Evolutionary conservation across 2,329 filamentous ascomycete species (phyloP), one percentile per base, ranked within the genome.

Genomic region (Westerdykella ornata): DNA sequence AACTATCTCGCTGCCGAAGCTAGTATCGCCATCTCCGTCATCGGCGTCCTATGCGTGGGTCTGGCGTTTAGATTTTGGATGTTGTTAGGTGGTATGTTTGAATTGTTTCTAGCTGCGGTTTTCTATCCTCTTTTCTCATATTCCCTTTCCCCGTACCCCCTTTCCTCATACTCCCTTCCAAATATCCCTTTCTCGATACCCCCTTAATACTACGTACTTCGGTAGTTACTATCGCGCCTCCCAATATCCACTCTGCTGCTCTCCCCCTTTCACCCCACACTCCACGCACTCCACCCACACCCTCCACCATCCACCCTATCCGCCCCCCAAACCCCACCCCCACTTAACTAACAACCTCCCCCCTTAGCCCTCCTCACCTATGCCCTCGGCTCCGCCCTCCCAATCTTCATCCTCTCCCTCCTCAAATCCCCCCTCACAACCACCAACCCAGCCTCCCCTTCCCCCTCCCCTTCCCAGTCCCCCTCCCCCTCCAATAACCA

Each of bases 361-460:
- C n/a, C n/a, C n/a, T n/a, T n/a, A 62, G 64, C 61, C 1, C 52
- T 67, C 13, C 53, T 67, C 7, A 41, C 66, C 9, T 67, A 67
- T 37, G 64, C 64, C 8, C 45, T 65, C 7, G 64, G 64, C 9
- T 67, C 64, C 8, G 63, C 64, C 7, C 49, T 66, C 12, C 63
- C 64, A 0, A 62, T 66, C 4, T 67, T 67, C 42, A 64, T 61
- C 0, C 63, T 65, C 55, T 63, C 62, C 5, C 49, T 66, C 5
- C 60, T 66, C 19, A 64, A 65, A 39, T 60, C 59, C 5, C 52
- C 54, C 2, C 47, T 62, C 5, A 57, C n/a, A n/a, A n/a, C n/a
- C n/a, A n/a, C n/a, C n/a, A n/a, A n/a, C n/a, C n/a, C n/a, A n/a
- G n/a, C n/a, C n/a, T n/a, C n/a, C n/a, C n/a, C 31, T 40, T 3